Conservation (phyloP, 1,139 yeast species). For the Lodderomyces jiufengensis region DNA sequence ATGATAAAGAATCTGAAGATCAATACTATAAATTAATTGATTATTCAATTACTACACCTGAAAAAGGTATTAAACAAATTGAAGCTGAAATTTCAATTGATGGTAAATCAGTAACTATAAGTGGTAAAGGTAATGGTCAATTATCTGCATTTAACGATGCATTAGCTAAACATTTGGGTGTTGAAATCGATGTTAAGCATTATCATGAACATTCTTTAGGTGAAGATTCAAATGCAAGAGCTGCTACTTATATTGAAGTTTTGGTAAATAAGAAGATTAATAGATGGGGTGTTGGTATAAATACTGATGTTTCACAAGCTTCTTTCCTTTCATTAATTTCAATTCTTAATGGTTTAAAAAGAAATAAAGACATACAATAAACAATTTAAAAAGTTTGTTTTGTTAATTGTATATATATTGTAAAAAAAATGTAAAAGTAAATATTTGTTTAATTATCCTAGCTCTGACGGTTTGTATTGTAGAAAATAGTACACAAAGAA, state of each 20-base stretch:
- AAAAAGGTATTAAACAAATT: slow-evolving; percentile 29
- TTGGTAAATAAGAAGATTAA: slow-evolving; percentile 46
- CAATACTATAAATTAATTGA: slow-evolving; percentile 47
- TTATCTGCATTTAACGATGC: slow-evolving; percentile 88
- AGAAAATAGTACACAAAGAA: background rate
- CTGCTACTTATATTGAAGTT: slow-evolving; percentile 83
- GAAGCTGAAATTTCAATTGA: slow-evolving; percentile 41
- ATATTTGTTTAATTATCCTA: background rate
- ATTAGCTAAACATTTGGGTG: slow-evolving; percentile 53
- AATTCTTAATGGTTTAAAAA: slow-evolving; percentile 53
- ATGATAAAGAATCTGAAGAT: slow-evolving; percentile 12
- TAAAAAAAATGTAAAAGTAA: background rate
- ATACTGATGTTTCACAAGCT: slow-evolving; percentile 84
- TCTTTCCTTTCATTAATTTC: slow-evolving; percentile 78
- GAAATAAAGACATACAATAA: slow-evolving; percentile 12
- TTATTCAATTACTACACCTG: slow-evolving; percentile 41
- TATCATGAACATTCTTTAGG: slow-evolving; percentile 95
- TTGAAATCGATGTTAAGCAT: slow-evolving; percentile 66
- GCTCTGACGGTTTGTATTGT: no score
- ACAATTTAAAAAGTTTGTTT: background rate
- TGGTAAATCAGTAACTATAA: slow-evolving; percentile 45
- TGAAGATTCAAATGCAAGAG: slow-evolving; percentile 77
- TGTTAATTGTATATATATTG: no score
- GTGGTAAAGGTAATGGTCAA: slow-evolving; percentile 92
- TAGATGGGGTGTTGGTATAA: slow-evolving; percentile 93